Conservation (phyloP, 2,329 filamentous ascomycete genomes). For the Neonectria coccinea region DNA sequence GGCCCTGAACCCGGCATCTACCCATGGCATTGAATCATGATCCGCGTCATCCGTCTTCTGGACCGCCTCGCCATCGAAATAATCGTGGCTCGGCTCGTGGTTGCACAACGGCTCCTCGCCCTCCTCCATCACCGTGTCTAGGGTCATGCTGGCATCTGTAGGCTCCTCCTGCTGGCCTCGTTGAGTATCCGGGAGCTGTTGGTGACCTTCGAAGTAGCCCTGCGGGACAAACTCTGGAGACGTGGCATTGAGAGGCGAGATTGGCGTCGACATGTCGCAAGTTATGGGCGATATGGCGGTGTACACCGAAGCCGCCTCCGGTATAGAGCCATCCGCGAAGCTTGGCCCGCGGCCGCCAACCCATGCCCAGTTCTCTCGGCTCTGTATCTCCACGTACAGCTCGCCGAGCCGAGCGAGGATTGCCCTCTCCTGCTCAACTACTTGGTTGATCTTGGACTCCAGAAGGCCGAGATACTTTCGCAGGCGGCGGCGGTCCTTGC, state of each 20-base stretch:
- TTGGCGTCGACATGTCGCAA: slow-evolving; percentile 29
- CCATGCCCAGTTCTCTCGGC: slow-evolving; percentile 54
- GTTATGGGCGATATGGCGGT: slow-evolving; percentile 27
- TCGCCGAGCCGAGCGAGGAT: slow-evolving; percentile 62
- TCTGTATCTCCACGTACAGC: slow-evolving; percentile 61
- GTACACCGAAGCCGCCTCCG: slow-evolving; percentile 29
- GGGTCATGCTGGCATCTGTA: neutral
- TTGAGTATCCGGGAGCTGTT: slow-evolving; percentile 11
- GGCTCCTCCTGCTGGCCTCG: slow-evolving; percentile 23
- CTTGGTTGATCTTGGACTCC: slow-evolving; percentile 57
- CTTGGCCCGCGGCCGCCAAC: slow-evolving; percentile 43
- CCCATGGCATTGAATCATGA: slow-evolving; percentile 12
- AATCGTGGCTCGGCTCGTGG: slow-evolving; percentile 18
- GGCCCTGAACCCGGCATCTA: slow-evolving; percentile 8
- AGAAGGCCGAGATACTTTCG: slow-evolving; percentile 58
- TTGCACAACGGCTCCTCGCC: slow-evolving; percentile 33
- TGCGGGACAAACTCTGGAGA: slow-evolving; percentile 51
- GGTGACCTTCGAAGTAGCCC: slow-evolving; percentile 33
- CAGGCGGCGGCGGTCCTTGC: slow-evolving; percentile 48
- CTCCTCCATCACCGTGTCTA: slow-evolving; percentile 46
- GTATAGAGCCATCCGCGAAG: slow-evolving; percentile 26
- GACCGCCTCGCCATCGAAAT: slow-evolving; percentile 15
- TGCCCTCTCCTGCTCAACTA: slow-evolving; percentile 59
- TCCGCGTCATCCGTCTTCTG: slow-evolving; percentile 8
- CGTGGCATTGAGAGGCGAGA: slow-evolving; percentile 44